Evolutionary conservation across 2,329 filamentous ascomycete species (phyloP).

Genomic region (Myriosclerotinia scirpicola): DNA sequence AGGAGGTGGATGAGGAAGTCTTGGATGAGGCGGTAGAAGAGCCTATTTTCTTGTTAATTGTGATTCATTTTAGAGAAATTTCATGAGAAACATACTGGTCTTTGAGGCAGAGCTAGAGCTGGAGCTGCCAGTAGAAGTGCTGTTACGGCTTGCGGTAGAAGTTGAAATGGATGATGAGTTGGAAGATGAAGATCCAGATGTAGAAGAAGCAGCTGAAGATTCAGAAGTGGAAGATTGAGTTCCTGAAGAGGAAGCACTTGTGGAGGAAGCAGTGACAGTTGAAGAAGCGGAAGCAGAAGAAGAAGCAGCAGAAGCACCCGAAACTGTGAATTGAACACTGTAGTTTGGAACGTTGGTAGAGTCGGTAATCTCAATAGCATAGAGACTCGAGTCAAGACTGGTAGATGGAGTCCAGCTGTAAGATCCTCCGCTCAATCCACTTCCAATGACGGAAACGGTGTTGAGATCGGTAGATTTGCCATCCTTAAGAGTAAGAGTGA

Average conservation of each 20-base stretch:
- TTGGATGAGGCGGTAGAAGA: slow-evolving; percentile 20
- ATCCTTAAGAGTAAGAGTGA: slow-evolving; percentile 37
- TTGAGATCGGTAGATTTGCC: slow-evolving; percentile 32
- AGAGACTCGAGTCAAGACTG: slow-evolving; percentile 26
- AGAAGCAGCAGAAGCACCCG: slow-evolving; percentile 27
- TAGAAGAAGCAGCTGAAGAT: slow-evolving; percentile 11
- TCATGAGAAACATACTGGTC: slow-evolving; percentile 13
- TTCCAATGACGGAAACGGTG: slow-evolving; percentile 34
- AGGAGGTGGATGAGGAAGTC: neutral
- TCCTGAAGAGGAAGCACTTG: slow-evolving; percentile 24
- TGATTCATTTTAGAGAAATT: neutral
- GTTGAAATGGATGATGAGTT: neutral
- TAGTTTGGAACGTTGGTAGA: slow-evolving; percentile 31
- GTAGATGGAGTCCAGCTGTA: slow-evolving; percentile 34
- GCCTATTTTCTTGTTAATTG: slow-evolving; percentile 6
- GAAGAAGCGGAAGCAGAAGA: slow-evolving; percentile 14
- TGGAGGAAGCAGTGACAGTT: slow-evolving; percentile 23
- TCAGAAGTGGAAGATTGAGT: slow-evolving; percentile 14
- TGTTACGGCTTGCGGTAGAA: neutral
- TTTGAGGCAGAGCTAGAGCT: slow-evolving; percentile 9
- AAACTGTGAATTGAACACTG: slow-evolving; percentile 34
- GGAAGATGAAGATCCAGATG: slow-evolving; percentile 1
- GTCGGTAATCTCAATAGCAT: slow-evolving; percentile 38
- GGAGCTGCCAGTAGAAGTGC: neutral
- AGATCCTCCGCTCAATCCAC: slow-evolving; percentile 32